Evolutionary conservation across 1,284 basidiomycete species (phyloP).

Genomic region (Volvariella surrecta): DNA sequence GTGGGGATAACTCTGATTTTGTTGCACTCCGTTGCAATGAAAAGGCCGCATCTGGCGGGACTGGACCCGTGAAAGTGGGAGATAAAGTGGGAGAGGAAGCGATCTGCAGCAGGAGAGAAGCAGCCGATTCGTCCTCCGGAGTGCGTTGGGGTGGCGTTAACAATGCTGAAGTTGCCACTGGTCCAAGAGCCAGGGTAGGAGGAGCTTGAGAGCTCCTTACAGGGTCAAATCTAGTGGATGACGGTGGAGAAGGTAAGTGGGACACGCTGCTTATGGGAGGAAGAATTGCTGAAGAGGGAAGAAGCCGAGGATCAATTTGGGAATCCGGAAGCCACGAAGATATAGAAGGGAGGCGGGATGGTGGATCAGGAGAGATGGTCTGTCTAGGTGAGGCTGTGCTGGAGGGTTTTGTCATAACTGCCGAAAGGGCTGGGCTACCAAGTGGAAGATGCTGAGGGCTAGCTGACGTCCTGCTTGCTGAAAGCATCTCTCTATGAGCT

Average conservation of each 20-base stretch:
- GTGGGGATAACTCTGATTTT: neutral
- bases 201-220: slow-evolving; percentile 18
- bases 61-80: neutral
- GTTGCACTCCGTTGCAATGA: neutral
- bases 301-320: slow-evolving; percentile 22
- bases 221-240: slow-evolving; percentile 32
- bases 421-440: slow-evolving; percentile 3
- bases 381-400: slow-evolving; percentile 3
- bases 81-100: neutral
- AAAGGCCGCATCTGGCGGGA: neutral
- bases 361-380: slow-evolving; percentile 1
- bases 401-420: neutral
- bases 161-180: slow-evolving; percentile 15
- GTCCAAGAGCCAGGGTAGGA: slow-evolving; percentile 26
- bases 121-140: slow-evolving; percentile 62
- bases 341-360: slow-evolving; percentile 29
- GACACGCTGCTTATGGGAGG: slow-evolving; percentile 9
- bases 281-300: slow-evolving; percentile 11
- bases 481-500: too few relatives aligned
- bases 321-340: slow-evolving; percentile 33
- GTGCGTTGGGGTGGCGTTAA: slow-evolving; percentile 34
- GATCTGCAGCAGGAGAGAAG: slow-evolving; percentile 44
- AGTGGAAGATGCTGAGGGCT: slow-evolving; percentile 4
- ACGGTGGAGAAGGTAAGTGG: slow-evolving; percentile 36
- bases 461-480: neutral